Percentiles rank a stretch among this genome's conserved stretches.
Conservation (phyloP, 768 basidiomycete species). For the Pleurotus salmoneostramineus region DNA sequence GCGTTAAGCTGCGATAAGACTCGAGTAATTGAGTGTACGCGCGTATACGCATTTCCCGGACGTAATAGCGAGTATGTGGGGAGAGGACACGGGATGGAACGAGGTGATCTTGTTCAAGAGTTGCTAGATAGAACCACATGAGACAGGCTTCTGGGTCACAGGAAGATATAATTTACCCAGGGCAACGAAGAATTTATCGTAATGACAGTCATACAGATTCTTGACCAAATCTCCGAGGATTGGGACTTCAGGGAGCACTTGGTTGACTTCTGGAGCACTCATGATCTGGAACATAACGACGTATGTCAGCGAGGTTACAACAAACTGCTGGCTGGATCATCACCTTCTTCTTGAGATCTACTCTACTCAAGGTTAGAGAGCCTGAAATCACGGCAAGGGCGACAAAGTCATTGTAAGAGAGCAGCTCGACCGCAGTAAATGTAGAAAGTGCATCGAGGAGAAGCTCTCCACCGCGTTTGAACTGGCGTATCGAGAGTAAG, state of each 20-base stretch:
- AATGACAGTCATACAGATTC: conserved; percentile 90
- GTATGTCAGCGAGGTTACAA: conserved; percentile 6
- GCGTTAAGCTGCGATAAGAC: conserved; percentile 82
- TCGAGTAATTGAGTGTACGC: conserved; percentile 93
- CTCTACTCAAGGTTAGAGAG: conserved; percentile 69
- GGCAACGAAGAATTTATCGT: conserved; percentile 90
- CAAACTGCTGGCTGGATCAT: not conserved
- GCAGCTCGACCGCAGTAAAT: conserved; percentile 88
- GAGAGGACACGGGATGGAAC: conserved; percentile 84
- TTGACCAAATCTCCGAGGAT: conserved; percentile 79
- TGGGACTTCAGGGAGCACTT: conserved; percentile 79
- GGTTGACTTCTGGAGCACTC: conserved; percentile 80
- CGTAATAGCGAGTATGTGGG: conserved; percentile 85
- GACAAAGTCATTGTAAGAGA: conserved; percentile 89
- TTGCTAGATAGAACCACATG: conserved; percentile 42
- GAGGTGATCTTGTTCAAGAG: conserved; percentile 84
- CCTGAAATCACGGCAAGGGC: conserved; percentile 79
- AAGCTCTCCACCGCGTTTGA: conserved; percentile 81
- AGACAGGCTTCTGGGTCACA: conserved; percentile 1
- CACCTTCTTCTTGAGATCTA: conserved; percentile 92
- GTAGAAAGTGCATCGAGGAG: conserved; percentile 90
- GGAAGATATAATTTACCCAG: conserved; percentile 49
- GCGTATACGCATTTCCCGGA: conserved; percentile 94
- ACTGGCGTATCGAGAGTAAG: conserved; percentile 84
- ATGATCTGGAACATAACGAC: conserved; percentile 54